Conservation (phyloP, 495 filamentous ascomycete genomes). For the Penicillium goetzii region DNA sequence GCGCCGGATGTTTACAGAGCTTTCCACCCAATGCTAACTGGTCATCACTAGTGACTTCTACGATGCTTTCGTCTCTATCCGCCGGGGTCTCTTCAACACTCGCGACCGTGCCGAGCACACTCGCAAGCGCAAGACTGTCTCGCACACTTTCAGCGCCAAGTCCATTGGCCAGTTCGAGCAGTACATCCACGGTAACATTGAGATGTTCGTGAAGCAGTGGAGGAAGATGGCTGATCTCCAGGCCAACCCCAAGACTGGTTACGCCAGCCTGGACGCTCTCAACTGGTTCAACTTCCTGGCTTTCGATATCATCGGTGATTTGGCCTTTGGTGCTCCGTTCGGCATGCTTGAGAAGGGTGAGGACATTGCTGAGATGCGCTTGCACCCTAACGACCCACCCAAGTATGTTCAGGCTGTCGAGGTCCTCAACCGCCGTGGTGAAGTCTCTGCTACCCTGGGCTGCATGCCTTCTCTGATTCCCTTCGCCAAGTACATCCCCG, state of each 20-base stretch:
- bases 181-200: constrained; percentile 82
- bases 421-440: constrained; percentile 59
- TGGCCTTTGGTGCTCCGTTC: constrained; percentile 59
- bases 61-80: constrained; percentile 88
- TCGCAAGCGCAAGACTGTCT: constrained; percentile 86
- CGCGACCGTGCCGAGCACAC: constrained; percentile 81
- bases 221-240: constrained; percentile 55
- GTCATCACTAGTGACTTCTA: constrained; percentile 69
- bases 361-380: constrained; percentile 65
- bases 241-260: constrained; percentile 52
- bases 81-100: constrained; percentile 88
- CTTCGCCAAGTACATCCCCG: constrained; percentile 56
- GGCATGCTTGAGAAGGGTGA: constrained; percentile 56
- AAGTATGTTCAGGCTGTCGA: constrained; percentile 56
- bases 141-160: constrained; percentile 86
- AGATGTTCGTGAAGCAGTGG: constrained; percentile 74
- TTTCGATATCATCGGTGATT: constrained; percentile 84
- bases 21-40: constrained; percentile 14
- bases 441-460: constrained; percentile 56
- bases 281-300: constrained; percentile 96
- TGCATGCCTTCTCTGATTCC: constrained; percentile 51
- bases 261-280: constrained; percentile 71
- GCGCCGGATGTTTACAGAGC: background rate
- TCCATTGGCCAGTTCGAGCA: constrained; percentile 84
- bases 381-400: constrained; percentile 45